Percentiles rank a stretch among this genome's conserved stretches.
phyloP scores from a whole-genome alignment of 225 moss, liverwort and hornwort species.

The Climacium dendroides region DNA sequence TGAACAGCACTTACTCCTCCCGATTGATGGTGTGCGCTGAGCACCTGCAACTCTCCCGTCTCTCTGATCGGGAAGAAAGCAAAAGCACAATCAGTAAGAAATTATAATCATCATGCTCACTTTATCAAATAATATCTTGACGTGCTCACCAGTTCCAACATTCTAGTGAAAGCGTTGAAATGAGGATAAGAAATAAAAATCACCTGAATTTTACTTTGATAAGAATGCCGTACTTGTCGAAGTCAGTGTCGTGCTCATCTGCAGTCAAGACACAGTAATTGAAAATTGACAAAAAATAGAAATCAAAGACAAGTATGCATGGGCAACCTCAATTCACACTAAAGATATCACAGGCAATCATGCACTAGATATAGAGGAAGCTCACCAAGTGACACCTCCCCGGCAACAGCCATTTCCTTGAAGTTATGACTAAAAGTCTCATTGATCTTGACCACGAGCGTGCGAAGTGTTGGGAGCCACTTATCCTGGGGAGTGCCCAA shows the following conservation, averaged over 20 bases:
- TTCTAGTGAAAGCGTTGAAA: neutral
- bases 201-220: conserved; percentile 99
- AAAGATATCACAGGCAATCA: neutral
- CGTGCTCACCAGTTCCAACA: neutral
- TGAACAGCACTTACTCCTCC: conserved; percentile 62
- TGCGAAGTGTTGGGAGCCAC: conserved; percentile 80
- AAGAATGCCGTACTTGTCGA: conserved; percentile 82
- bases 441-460: conserved; percentile 74
- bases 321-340: neutral
- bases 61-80: conserved; percentile 42
- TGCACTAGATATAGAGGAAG: neutral
- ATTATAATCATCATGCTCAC: neutral
- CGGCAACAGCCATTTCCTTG: conserved; percentile 97
- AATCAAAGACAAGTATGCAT: neutral
- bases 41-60: conserved; percentile 78
- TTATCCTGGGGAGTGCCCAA: conserved; percentile 40
- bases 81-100: neutral
- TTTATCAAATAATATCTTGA: neutral
- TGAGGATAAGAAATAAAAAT: neutral
- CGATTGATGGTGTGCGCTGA: conserved; percentile 96
- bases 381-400: conserved; percentile 92
- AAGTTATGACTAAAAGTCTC: conserved; percentile 90
- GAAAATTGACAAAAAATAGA: neutral
- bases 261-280: neutral
- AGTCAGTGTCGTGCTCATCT: conserved; percentile 89